Percentiles rank a stretch among this genome's conserved stretches.
Evolutionary conservation across 1,139 yeast genomes (phyloP).

Genomic region (Kodamaea derodonti): DNA sequence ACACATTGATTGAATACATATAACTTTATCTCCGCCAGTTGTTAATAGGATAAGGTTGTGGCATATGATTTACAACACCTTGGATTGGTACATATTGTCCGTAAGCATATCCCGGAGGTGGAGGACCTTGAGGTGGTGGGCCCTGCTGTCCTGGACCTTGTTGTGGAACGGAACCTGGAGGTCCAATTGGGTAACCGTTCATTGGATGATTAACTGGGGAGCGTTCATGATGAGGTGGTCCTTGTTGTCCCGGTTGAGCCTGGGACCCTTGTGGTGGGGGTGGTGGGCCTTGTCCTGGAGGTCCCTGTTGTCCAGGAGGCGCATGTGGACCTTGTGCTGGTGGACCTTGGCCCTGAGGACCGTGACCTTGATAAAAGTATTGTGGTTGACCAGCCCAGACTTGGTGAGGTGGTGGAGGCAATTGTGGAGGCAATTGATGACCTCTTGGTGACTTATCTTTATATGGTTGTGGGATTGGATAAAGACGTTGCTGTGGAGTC

Average conservation of each 20-base stretch:
- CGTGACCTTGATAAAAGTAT: slow-evolving; percentile 17
- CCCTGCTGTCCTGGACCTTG: slow-evolving; percentile 34
- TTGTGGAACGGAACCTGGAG: slow-evolving; percentile 21
- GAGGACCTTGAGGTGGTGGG: slow-evolving; percentile 32
- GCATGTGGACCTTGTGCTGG: slow-evolving; percentile 14
- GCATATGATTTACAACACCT: slow-evolving; percentile 15
- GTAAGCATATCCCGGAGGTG: slow-evolving; percentile 34
- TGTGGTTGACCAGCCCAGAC: slow-evolving; percentile 24
- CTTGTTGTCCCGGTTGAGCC: slow-evolving; percentile 10
- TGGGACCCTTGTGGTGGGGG: slow-evolving; percentile 9
- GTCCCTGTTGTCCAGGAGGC: neutral
- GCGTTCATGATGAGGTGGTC: slow-evolving; percentile 9
- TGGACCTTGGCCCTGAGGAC: slow-evolving; percentile 15
- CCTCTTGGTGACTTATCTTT: slow-evolving; percentile 14
- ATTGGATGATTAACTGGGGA: slow-evolving; percentile 24
- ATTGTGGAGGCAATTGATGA: slow-evolving; percentile 4
- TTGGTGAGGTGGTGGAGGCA: slow-evolving; percentile 21
- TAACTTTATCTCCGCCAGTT: slow-evolving; percentile 31
- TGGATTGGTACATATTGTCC: slow-evolving; percentile 36
- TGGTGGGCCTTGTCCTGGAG: slow-evolving; percentile 8
- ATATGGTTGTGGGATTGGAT: slow-evolving; percentile 17
- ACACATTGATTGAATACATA: too few species aligned
- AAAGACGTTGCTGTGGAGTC: slow-evolving; percentile 13
- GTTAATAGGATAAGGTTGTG: slow-evolving; percentile 20
- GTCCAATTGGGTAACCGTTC: slow-evolving; percentile 20